Evolutionary conservation across 2,329 filamentous ascomycete genomes (phyloP), one percentile per base, ranked within the genome.

Genomic region (Botrytis pseudocinerea): DNA sequence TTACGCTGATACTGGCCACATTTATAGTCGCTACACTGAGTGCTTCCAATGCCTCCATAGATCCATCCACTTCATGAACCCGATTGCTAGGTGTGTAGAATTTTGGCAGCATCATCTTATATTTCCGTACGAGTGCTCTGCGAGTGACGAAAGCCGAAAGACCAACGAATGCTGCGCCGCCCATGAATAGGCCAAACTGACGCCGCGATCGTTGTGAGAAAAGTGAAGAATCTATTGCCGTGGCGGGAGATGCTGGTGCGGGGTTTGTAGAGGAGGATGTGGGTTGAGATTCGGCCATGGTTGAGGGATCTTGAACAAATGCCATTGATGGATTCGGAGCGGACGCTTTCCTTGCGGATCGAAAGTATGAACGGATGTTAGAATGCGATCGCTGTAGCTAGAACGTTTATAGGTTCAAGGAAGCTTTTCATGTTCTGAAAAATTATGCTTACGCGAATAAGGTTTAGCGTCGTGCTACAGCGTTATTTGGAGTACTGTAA

Each of bases 21-120:
- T 97, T 97, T 77, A 98, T 87, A 0, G 95, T 97, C 0, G 95
- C 96, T 51, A 98, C 85, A 66, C 91, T 92, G 35, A 99, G 85
- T 0, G 95, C 95, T 82, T 97, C 92, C 48, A 92, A 83, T 0
- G 95, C 95, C 76, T 98, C 91, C 57, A 92, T 81, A 1, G 89
- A 87, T 12, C 90, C 90, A 79, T 91, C 91, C 42, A 89, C 86
- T 62, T 85, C 69, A 82, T 80, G 81, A 82, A 82, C 85, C 76
- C 85, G 82, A 77, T 88, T 89, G 81, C 88, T 91, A 62, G 87
- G 88, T 22, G 88, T 84, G 86, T 92, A 97, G 84, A 92, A 95
- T 64, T 87, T 88, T 18, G 95, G 94, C 57, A 89, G 83, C 20
- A 89, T 84, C 35, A 88, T 85, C 35, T 88, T 81, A 73, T 88